A percentile compares a stretch with the other conserved stretches of the same genome.
Conservation (phyloP, 345 rosid species). For the Camelina laxa region DNA sequence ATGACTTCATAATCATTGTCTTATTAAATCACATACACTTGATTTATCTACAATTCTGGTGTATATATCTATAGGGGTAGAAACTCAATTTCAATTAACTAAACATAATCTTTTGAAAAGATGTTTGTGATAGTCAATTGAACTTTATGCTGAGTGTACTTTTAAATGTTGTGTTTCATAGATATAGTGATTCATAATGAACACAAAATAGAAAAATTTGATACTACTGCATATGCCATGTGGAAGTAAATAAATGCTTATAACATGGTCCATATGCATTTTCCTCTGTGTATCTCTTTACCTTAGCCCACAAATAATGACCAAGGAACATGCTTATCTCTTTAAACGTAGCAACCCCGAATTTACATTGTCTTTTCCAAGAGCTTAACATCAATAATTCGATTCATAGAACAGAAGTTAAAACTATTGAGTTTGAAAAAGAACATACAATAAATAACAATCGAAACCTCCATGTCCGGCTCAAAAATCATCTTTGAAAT, state of each 20-base stretch:
- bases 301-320: constrained; percentile 8
- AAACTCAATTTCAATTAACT: neutral
- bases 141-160: neutral
- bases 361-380: neutral
- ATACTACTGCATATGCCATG: constrained; percentile 7
- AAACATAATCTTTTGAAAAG: neutral
- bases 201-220: neutral
- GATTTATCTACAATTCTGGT: neutral
- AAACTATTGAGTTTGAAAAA: neutral
- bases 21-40: neutral
- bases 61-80: neutral
- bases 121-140: neutral
- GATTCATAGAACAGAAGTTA: neutral
- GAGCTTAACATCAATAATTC: neutral
- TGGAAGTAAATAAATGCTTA: constrained; percentile 16
- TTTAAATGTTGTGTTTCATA: neutral
- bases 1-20: constrained; percentile 15
- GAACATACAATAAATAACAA: no score
- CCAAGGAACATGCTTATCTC: constrained; percentile 24
- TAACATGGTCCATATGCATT: neutral
- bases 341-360: neutral
- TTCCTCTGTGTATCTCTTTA: neutral
- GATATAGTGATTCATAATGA: neutral
- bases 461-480: neutral
- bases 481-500: neutral